Evolutionary conservation across 148 eudicot species (phyloP), one percentile per base, ranked within the genome.

Genomic region (Rhododendron ovatum): DNA sequence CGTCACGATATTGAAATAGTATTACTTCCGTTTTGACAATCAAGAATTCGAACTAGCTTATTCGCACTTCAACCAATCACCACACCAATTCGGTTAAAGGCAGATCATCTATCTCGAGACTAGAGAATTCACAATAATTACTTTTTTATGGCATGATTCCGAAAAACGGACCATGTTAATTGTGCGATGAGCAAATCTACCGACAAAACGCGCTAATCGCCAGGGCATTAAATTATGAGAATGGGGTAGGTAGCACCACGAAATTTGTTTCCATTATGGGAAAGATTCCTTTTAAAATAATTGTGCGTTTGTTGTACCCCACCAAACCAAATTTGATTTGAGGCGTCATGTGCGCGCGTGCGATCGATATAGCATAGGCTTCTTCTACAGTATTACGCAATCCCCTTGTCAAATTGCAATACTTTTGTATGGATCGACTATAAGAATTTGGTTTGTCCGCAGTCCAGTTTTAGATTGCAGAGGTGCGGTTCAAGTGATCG

Each of bases 191-290:
- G 22, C 61, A 55, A 55, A 55, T 18, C 24, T 55, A 55, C 20
- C 3, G 0, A 3, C 15, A 12, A 50, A 50, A 12, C 53, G 3
- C 14, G 12, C 53, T 12, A 13, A 50, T 50, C 53, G 53, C 12
- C 3, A 2, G 57, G 6, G 81, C 13, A 50, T 65, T 65, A 65
- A 63, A 65, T n/a, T 65, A 10, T 28, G 39, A 4, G 35, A 71
- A 30, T 13, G 8, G 20, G 22, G 37, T 71, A 3, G 76, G 76
- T 71, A 71, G 10, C 61, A 28, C 45, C 47, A 37, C 65, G 47
- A 82, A 47, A 61, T 24, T 82, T 86, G 85, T 86, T 87, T 83
- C 88, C 83, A 87, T 83, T 77, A 83, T 43, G 47, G 88, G 88
- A 87, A 87, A 87, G 88, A 87, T 87, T 61, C 86, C 63, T 17